Base-by-base conservation (phyloP, 192 early-diverging fungal genomes). In the Haplosporangium gracile region DNA sequence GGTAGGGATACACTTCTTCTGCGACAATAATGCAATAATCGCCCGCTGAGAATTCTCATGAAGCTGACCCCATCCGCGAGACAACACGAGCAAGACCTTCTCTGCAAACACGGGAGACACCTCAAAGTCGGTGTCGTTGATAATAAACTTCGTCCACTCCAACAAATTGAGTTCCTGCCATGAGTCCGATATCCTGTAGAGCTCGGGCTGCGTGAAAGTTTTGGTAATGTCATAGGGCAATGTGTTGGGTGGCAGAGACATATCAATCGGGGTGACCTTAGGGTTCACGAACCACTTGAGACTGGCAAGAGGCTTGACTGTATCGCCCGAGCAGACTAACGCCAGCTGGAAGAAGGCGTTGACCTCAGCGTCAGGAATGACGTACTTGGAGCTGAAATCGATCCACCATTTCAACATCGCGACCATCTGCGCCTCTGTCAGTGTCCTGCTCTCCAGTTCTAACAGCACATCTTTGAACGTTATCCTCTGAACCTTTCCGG, bases 391-490 rank as follows among this genome's bases (percentile, higher is more conserved):
- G 8, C 82, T 78, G 78, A 89, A 93, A 24, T 82, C 85, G 18
- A 95, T 89, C 95, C 94, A 97, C 97, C 97, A 98, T 77, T 92
- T 90, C 79, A 98, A 82, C 65, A 95, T 89, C 0, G 91, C 91
- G 0, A 94, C 82, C 84, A 93, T 91, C 82, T 98, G 95, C 2
- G 78, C 72, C 32, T 82, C 80, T 13, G 88, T 83, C 4, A 97
- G 76, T 9, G 90, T 90, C 5, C 94, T 79, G 60, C 78, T 90
- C 39, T 88, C 82, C 0, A 98, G 82, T 76, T 98, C 96, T 5
- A 57, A 68, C 16, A 94, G 77, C 0, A 97, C 89, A 82, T 98
- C 97, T 1, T 83, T 68, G 26, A 97, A 82, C 0, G 88, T 83
- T 26, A 97, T 55, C 2, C 82, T 78, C 32, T 88, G 82, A 5